Conservation (phyloP, 495 filamentous ascomycete species). For the Penicillium paxilli region DNA sequence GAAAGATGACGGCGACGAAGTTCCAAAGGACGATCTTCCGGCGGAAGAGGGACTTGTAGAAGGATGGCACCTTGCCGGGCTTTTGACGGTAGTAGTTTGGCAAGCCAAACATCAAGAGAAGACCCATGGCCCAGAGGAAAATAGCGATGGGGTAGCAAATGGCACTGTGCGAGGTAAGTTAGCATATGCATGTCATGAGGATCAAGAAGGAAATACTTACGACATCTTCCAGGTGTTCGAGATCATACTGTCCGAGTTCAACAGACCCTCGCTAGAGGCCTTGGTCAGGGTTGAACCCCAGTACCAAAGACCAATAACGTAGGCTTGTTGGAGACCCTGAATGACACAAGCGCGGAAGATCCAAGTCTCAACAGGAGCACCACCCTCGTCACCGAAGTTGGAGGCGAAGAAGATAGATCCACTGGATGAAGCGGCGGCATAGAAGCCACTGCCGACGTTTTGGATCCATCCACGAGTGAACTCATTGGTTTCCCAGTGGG, state of each 20-base stretch:
- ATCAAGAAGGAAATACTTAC: conserved; percentile 16
- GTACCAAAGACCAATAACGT: conserved; percentile 52
- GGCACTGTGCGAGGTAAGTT: no score
- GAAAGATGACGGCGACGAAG: conserved; percentile 46
- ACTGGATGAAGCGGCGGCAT: conserved; percentile 48
- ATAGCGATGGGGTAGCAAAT: conserved; percentile 45
- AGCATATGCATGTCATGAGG: no score
- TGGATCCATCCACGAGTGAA: conserved; percentile 50
- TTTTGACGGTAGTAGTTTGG: conserved; percentile 56
- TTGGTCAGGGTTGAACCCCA: conserved; percentile 46
- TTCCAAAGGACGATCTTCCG: conserved; percentile 50
- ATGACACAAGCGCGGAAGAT: conserved; percentile 53
- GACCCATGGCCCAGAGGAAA: conserved; percentile 40
- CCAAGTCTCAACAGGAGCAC: conserved; percentile 48
- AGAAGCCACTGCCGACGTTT: conserved; percentile 46
- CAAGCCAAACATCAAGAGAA: conserved; percentile 42
- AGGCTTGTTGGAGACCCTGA: conserved; percentile 48
- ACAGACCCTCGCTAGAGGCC: conserved; percentile 32
- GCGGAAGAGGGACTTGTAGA: conserved; percentile 46
- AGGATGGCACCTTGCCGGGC: conserved; percentile 64
- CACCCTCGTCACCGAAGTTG: conserved; percentile 52
- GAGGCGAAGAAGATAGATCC: conserved; percentile 53
- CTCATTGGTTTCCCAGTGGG: conserved; percentile 48
- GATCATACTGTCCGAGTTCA: conserved; percentile 29
- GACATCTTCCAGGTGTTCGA: conserved; percentile 48